phyloP scores from a whole-genome alignment of 148 eudicot genomes.

The Rhododendron ovatum region DNA sequence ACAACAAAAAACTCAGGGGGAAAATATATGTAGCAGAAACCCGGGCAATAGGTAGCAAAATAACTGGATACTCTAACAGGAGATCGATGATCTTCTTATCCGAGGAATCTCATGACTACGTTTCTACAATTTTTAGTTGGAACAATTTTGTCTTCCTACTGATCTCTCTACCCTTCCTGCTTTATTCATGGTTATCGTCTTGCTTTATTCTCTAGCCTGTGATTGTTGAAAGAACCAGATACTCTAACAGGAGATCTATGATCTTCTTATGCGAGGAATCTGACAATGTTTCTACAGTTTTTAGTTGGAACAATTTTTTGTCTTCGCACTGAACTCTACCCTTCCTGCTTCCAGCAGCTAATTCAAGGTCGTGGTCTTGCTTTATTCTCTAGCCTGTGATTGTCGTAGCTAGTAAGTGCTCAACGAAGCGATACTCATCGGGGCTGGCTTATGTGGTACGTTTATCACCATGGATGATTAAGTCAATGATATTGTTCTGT shows the following conservation, averaged over 20 bases:
- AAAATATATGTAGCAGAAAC: background rate
- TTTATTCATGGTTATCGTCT: slow-evolving; percentile 13
- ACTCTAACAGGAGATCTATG: too few species aligned
- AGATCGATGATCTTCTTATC: too few species aligned
- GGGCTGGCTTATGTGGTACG: background rate
- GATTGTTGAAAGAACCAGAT: background rate
- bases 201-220: slow-evolving; percentile 23
- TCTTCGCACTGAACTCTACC: background rate
- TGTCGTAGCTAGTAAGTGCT: background rate
- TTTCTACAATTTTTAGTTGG: background rate
- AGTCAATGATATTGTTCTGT: background rate
- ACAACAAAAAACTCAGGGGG: background rate
- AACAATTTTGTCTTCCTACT: background rate
- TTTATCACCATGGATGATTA: background rate
- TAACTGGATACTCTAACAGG: background rate
- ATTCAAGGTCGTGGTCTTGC: slow-evolving; percentile 16
- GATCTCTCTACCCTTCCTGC: background rate
- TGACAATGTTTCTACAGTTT: background rate
- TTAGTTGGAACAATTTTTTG: background rate
- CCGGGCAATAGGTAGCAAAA: background rate
- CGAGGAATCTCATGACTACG: background rate
- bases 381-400: slow-evolving; percentile 16
- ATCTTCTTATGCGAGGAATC: background rate
- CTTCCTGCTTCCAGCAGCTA: slow-evolving; percentile 12
- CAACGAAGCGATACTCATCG: background rate